These are phyloP conservation scores for Endocalyx cinctus DNA, from an alignment of 2,329 filamentous ascomycete species.

Conservation along the genomic window DNA sequence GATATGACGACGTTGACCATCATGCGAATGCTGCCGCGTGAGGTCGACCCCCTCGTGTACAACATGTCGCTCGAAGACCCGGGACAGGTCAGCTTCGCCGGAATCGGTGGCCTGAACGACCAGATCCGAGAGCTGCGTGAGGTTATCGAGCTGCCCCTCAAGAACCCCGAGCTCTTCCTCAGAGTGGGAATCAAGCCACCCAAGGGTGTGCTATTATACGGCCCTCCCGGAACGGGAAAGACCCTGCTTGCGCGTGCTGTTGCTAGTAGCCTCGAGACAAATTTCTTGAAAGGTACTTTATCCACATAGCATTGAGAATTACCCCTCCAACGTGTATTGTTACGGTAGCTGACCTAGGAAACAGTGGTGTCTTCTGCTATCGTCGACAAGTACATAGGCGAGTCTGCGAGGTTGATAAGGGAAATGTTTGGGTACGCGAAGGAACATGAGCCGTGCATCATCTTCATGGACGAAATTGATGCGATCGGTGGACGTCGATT, in stretches of 20 bases:
- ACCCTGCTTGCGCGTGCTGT: conserved; percentile 91
- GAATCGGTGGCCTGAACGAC: conserved; percentile 95
- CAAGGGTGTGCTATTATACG: conserved; percentile 94
- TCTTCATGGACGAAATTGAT: conserved; percentile 99
- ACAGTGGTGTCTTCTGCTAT: conserved; percentile 96
- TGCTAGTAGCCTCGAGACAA: conserved; percentile 93
- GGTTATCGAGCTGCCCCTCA: conserved; percentile 94
- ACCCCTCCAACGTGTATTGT: no score
- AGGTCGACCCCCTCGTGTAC: conserved; percentile 97
- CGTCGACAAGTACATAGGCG: conserved; percentile 99
- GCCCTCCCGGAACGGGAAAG: conserved; percentile 94
- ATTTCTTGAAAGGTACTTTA: conserved; percentile 85
- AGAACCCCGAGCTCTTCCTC: conserved; percentile 97
- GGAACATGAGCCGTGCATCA: conserved; percentile 98
- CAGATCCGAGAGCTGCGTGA: conserved; percentile 96
- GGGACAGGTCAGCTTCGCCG: conserved; percentile 94
- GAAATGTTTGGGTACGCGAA: conserved; percentile 99
- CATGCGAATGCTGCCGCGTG: conserved; percentile 98
- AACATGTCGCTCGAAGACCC: conserved; percentile 99
- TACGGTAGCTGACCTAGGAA: no score
- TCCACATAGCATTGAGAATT: no score
- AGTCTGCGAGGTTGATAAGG: conserved; percentile 92
- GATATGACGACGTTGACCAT: conserved; percentile 99
- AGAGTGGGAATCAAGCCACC: conserved; percentile 98
- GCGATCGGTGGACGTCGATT: conserved; percentile 96